These are phyloP conservation scores for Nephromyces sp. DNA, from an alignment of 169 alveolate genomes.

Conservation along the genomic window DNA sequence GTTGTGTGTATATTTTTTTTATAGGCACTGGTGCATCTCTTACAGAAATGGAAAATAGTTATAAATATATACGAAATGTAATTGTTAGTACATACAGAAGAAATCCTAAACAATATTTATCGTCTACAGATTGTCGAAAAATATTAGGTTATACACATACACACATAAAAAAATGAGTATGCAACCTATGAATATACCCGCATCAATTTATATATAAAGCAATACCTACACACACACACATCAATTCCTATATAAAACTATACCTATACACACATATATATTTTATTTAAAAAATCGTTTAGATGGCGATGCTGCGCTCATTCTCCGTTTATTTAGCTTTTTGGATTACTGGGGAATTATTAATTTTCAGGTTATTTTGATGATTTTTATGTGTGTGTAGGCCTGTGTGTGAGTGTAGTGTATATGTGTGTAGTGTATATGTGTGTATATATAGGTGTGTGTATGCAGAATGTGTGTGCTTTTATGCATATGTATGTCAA, in stretches of 20 bases:
- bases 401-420: not conserved
- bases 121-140: conserved; percentile 18
- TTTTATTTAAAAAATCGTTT: not conserved
- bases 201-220: not conserved
- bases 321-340: conserved; percentile 43
- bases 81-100: conserved; percentile 4
- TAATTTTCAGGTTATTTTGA: conserved; percentile 43
- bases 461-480: not conserved
- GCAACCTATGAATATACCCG: not conserved
- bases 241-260: not conserved
- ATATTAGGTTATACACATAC: not conserved
- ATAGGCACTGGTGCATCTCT: conserved; percentile 4
- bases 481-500: not conserved
- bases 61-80: conserved; percentile 6
- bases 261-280: not conserved
- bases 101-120: conserved; percentile 8
- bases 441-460: not conserved
- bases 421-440: not conserved
- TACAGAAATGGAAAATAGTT: conserved; percentile 9
- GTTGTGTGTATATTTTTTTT: not conserved
- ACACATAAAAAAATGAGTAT: not conserved
- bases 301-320: conserved; percentile 51
- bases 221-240: not conserved
- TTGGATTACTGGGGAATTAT: conserved; percentile 62
- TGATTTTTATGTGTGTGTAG: not conserved